Percentiles rank a stretch among this genome's conserved stretches.
Conservation (phyloP, 148 eudicot genomes). For the Arbutus unedo region DNA sequence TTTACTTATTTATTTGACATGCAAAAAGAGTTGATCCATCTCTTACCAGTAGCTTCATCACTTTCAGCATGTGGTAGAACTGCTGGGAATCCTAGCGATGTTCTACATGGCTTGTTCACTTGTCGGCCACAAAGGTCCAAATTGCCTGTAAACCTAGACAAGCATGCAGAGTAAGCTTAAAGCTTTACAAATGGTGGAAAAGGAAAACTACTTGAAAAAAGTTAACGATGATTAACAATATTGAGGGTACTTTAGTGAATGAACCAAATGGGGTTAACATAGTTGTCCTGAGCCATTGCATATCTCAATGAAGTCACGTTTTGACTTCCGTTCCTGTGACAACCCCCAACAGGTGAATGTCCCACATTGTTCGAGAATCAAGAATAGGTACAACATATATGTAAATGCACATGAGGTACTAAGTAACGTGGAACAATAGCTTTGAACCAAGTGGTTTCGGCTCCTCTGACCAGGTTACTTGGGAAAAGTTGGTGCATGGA, state of each 20-base stretch:
- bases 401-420: neutral
- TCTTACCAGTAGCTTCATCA: conserved; percentile 70
- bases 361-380: neutral
- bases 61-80: conserved; percentile 91
- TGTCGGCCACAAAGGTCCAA: conserved; percentile 90
- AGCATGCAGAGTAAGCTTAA: conserved; percentile 17
- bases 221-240: neutral
- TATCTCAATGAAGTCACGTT: neutral
- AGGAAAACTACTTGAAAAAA: neutral
- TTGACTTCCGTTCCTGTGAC: no score
- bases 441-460: neutral
- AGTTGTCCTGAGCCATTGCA: neutral
- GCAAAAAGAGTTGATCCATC: neutral
- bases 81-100: conserved; percentile 95
- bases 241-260: neutral
- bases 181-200: conserved; percentile 12
- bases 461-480: neutral
- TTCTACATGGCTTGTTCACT: conserved; percentile 77
- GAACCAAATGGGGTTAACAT: neutral
- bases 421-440: neutral
- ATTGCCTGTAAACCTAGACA: conserved; percentile 77
- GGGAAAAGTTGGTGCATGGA: neutral
- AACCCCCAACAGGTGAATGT: neutral
- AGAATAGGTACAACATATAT: neutral
- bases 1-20: no score